These are phyloP conservation scores for Verticillium isaacii DNA, from an alignment of 2,329 filamentous ascomycete genomes.

Conservation along the genomic window DNA sequence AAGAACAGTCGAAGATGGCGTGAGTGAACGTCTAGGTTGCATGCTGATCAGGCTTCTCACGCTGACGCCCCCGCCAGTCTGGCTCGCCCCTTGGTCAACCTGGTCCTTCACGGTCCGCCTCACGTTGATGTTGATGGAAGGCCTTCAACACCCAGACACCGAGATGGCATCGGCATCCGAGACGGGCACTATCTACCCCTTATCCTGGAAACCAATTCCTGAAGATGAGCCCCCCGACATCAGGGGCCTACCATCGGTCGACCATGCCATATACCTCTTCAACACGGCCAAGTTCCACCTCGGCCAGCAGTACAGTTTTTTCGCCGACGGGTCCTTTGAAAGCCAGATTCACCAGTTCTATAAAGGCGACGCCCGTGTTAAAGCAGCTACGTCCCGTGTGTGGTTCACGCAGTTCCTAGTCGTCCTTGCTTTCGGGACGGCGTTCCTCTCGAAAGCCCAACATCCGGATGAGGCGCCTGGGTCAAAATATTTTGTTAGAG, in stretches of 20 bases:
- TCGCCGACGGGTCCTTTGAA: slow-evolving; percentile 25
- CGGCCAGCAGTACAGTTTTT: slow-evolving; percentile 27
- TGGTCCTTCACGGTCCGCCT: slow-evolving; percentile 28
- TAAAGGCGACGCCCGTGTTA: slow-evolving; percentile 11
- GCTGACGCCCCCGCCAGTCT: slow-evolving; percentile 14
- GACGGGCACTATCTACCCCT: slow-evolving; percentile 23
- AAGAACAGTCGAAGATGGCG: too few species aligned
- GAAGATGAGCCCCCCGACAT: slow-evolving; percentile 21
- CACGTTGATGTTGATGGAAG: slow-evolving; percentile 23
- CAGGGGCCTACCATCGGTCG: slow-evolving; percentile 26
- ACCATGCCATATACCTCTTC: slow-evolving; percentile 25
- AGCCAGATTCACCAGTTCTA: slow-evolving; percentile 22
- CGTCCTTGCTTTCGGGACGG: slow-evolving; percentile 16
- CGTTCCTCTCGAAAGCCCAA: slow-evolving; percentile 12
- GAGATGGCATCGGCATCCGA: slow-evolving; percentile 15
- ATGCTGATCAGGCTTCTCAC: not conserved
- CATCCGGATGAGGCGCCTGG: slow-evolving; percentile 18
- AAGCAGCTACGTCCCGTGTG: slow-evolving; percentile 15
- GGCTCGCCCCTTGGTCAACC: slow-evolving; percentile 25
- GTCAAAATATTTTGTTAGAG: slow-evolving; percentile 23
- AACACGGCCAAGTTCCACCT: slow-evolving; percentile 32
- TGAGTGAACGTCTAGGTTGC: too few species aligned
- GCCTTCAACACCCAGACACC: slow-evolving; percentile 18
- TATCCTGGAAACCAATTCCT: slow-evolving; percentile 15
- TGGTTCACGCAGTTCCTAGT: slow-evolving; percentile 21